Conservation (phyloP, 108 stramenopile genomes). For the Skeletonema potamos region DNA sequence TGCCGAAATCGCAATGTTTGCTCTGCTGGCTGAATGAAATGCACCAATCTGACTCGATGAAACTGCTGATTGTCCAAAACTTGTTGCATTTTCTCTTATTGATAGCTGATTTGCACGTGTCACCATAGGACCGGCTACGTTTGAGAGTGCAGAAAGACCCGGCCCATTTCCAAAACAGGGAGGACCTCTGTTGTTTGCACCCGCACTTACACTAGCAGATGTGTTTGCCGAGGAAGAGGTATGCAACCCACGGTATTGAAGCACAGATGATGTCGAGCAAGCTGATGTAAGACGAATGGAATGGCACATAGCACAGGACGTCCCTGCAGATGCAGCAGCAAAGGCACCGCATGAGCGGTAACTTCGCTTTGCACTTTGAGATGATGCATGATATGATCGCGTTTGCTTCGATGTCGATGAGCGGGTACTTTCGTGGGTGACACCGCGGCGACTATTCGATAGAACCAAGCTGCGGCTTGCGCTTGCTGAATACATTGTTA, state of each 20-base stretch:
- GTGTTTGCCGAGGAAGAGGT: neutral
- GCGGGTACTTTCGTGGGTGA: slow-evolving; percentile 5
- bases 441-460: slow-evolving; percentile 12
- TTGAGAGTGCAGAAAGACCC: slow-evolving; percentile 1
- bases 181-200: neutral
- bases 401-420: slow-evolving; percentile 7
- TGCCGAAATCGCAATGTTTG: neutral
- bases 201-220: neutral
- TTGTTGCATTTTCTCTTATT: neutral
- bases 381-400: slow-evolving; percentile 10
- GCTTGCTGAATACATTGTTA: neutral
- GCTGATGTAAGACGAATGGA: neutral
- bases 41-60: neutral
- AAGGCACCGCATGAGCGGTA: slow-evolving; percentile 3
- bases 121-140: neutral
- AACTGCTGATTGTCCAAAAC: neutral
- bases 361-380: neutral
- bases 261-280: neutral
- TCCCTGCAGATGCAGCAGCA: neutral
- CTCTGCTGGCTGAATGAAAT: neutral
- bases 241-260: neutral
- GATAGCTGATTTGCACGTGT: neutral
- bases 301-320: slow-evolving; percentile 2
- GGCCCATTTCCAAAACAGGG: slow-evolving; percentile 19
- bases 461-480: slow-evolving; percentile 9